Percentiles rank a stretch among this genome's conserved stretches.
These are phyloP conservation scores for Xylariaceae sp. DNA, from an alignment of 2,329 filamentous ascomycete genomes.

Conservation along the genomic window DNA sequence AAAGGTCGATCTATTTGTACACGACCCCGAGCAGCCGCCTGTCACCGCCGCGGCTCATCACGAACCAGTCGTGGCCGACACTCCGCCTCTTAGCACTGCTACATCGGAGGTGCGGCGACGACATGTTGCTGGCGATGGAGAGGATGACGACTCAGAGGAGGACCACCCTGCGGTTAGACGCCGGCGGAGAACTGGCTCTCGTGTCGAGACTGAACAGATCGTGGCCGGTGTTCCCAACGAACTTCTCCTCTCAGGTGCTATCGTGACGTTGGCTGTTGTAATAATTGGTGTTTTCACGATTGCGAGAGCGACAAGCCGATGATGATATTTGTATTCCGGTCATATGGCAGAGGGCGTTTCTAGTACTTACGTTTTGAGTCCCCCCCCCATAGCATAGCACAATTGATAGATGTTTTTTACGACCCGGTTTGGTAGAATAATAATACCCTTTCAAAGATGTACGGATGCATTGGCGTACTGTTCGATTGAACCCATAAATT, in stretches of 20 bases:
- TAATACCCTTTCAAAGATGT: conserved; percentile 15
- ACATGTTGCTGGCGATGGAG: conserved; percentile 44
- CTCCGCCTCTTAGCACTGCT: conserved; percentile 47
- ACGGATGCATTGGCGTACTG: neutral
- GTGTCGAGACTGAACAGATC: conserved; percentile 64
- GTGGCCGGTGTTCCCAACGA: conserved; percentile 94
- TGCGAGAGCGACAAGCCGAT: conserved; percentile 60
- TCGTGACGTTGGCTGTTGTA: conserved; percentile 90
- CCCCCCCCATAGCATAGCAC: conserved; percentile 1
- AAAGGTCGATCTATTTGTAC: conserved; percentile 96
- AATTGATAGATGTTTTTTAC: conserved; percentile 10
- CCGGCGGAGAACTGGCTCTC: conserved; percentile 43
- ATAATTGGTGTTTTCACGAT: conserved; percentile 92
- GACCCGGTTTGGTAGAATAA: conserved; percentile 15
- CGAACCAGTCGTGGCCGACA: conserved; percentile 38
- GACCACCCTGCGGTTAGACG: conserved; percentile 49
- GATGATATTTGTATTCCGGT: conserved; percentile 6
- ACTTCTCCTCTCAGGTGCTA: conserved; percentile 84
- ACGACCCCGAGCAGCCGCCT: conserved; percentile 86
- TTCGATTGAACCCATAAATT: neutral
- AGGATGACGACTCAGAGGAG: conserved; percentile 56
- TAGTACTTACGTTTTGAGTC: neutral
- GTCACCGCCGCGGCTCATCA: conserved; percentile 55
- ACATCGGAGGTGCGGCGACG: conserved; percentile 47
- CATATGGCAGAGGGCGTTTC: conserved; percentile 18